Evolutionary conservation across 257 asterid genomes (phyloP).

Genomic region (Cinchona pubescens): DNA sequence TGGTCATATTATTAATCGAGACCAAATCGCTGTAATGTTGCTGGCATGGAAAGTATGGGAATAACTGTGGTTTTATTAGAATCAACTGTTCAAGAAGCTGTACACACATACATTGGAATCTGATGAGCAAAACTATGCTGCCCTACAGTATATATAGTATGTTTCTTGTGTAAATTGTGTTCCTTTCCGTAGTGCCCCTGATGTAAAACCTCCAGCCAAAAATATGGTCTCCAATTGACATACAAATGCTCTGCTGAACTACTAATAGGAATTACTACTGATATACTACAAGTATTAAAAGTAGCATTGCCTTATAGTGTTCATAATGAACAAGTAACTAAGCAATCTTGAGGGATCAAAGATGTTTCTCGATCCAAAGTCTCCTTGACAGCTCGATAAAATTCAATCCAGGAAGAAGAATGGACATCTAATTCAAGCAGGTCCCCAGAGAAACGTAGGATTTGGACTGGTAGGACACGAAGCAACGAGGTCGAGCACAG

Average conservation of each 20-base stretch:
- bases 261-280: neutral
- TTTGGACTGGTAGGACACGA: slow-evolving; percentile 74
- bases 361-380: slow-evolving; percentile 45
- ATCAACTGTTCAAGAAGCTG: neutral
- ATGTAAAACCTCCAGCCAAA: neutral
- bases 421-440: slow-evolving; percentile 29
- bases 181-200: neutral
- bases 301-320: neutral
- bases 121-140: neutral
- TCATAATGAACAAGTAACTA: slow-evolving; percentile 58
- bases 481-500: slow-evolving; percentile 65
- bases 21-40: too few species aligned
- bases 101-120: neutral
- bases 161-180: neutral
- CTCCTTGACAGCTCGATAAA: slow-evolving; percentile 55
- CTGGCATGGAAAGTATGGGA: too few species aligned
- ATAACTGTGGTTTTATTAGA: neutral
- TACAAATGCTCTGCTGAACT: neutral
- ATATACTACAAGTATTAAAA: neutral
- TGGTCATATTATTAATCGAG: too few species aligned
- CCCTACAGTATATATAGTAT: neutral
- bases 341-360: slow-evolving; percentile 53
- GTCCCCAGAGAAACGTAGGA: slow-evolving; percentile 59
- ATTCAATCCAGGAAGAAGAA: slow-evolving; percentile 57
- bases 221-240: slow-evolving; percentile 5